Evolutionary conservation across 1,139 yeast species (phyloP).

Genomic region (Yamadazyma dendronema): DNA sequence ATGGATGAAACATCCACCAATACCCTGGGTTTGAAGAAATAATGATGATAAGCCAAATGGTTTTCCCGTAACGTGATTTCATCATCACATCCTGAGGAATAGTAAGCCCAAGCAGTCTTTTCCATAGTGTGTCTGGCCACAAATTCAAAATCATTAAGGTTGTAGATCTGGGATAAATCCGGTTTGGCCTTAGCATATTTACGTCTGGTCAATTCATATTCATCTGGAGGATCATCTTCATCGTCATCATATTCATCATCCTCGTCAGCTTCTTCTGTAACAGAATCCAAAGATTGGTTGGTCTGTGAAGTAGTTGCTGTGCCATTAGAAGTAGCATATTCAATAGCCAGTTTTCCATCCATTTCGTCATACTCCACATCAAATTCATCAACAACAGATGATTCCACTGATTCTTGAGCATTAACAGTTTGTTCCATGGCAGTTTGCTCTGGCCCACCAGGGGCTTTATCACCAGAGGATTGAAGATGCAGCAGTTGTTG

Average conservation of each 20-base stretch:
- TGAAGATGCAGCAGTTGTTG: not conserved
- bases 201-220: conserved; percentile 30
- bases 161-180: conserved; percentile 62
- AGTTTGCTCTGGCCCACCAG: not conserved
- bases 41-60: conserved; percentile 81
- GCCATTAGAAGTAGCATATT: conserved; percentile 11
- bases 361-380: conserved; percentile 51
- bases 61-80: conserved; percentile 87
- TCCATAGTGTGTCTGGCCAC: conserved; percentile 73
- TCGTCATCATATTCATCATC: conserved; percentile 28
- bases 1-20: conserved; percentile 64
- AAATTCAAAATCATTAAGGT: conserved; percentile 76
- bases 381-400: conserved; percentile 35
- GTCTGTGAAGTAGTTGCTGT: not conserved
- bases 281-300: not conserved
- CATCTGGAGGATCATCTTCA: conserved; percentile 32
- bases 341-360: conserved; percentile 30
- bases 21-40: conserved; percentile 80
- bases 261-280: conserved; percentile 6
- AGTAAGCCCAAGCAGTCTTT: conserved; percentile 86
- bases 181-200: conserved; percentile 47
- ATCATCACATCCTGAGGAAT: conserved; percentile 89
- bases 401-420: not conserved
- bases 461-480: not conserved
- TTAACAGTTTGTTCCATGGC: not conserved